Evolutionary conservation across 108 stramenopile species (phyloP), one percentile per base, ranked within the genome.

Genomic region (Skeletonema costatum): DNA sequence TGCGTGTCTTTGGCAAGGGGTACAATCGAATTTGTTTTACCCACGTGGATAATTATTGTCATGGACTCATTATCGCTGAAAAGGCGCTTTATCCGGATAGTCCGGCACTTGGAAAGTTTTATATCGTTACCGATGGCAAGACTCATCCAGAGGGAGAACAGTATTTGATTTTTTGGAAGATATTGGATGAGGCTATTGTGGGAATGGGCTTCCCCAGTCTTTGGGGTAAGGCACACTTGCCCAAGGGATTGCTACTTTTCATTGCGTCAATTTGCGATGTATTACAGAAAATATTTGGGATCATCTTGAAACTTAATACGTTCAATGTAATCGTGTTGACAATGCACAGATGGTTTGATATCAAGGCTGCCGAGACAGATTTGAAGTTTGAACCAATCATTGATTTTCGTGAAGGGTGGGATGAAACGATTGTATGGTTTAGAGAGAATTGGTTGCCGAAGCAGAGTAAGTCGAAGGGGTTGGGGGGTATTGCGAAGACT

Each of bases 21-120:
- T 64, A 88, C 25, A 98, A 97, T 75, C 82, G 83, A 32, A 96
- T 97, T 60, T 93, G 95, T 69, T 90, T 99, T 77, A 93, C 92
- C 41, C 94, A 98, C 70, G 96, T 97, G 21, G 99, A 99, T 78
- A 99, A 98, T 78, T 99, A 99, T 79, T 96, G 94, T 64, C 98
- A 98, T 75, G 99, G 98, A 17, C 71, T 99, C 14, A 94, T 98
- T 36, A 86, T 97, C 56, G 93, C 95, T 25, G 92, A 89, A 9
- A 93, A 91, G 83, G 93, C 96, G 16, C 76, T 99, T 21, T 85
- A 92, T 70, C 79, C 84, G 13, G 87, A 74, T 7, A 89, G 87
- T 63, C 95, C 93, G 2, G 96, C 96, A 1, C 84, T 97, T 25
- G 97, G 92, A 0, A 97, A 97, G 63, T 99, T 97, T 78, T 99